These are phyloP conservation scores for Macrotyloma uniflorum DNA, from an alignment of 306 rosid genomes.

Conservation along the genomic window DNA sequence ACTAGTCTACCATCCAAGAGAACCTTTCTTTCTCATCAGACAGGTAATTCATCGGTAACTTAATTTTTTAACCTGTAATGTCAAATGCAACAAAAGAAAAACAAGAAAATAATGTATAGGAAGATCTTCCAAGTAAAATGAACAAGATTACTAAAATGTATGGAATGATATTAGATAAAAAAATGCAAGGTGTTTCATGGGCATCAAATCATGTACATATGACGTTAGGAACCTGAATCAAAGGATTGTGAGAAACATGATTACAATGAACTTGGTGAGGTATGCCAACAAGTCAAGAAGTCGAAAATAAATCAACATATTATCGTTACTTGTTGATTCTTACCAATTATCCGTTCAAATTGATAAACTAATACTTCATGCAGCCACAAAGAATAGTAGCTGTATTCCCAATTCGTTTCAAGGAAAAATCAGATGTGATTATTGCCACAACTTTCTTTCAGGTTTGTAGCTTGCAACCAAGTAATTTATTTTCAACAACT, in stretches of 20 bases:
- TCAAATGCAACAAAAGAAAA: conserved; percentile 2
- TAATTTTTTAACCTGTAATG: conserved; percentile 3
- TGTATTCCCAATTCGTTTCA: conserved; percentile 81
- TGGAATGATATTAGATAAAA: not conserved
- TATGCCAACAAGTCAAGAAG: not conserved
- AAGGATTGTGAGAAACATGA: not conserved
- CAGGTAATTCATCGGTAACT: conserved; percentile 61
- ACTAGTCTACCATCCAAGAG: conserved; percentile 79
- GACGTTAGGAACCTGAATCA: conserved; percentile 3
- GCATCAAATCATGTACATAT: not conserved
- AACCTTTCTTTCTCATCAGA: conserved; percentile 83
- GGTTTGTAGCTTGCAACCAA: conserved; percentile 49
- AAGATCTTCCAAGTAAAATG: not conserved
- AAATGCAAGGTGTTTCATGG: not conserved
- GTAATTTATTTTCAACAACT: conserved; percentile 24
- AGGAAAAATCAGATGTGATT: conserved; percentile 70
- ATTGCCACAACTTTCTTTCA: conserved; percentile 90
- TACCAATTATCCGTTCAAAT: not conserved
- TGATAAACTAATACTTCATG: conserved; percentile 36
- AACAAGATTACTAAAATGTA: not conserved
- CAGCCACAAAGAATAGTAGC: conserved; percentile 82
- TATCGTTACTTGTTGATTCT: not conserved
- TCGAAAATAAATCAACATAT: too few species aligned
- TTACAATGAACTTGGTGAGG: not conserved
- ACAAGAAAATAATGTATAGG: not conserved